Conservation (phyloP, 2,329 filamentous ascomycete genomes). For the Cordyceps farinosa region DNA sequence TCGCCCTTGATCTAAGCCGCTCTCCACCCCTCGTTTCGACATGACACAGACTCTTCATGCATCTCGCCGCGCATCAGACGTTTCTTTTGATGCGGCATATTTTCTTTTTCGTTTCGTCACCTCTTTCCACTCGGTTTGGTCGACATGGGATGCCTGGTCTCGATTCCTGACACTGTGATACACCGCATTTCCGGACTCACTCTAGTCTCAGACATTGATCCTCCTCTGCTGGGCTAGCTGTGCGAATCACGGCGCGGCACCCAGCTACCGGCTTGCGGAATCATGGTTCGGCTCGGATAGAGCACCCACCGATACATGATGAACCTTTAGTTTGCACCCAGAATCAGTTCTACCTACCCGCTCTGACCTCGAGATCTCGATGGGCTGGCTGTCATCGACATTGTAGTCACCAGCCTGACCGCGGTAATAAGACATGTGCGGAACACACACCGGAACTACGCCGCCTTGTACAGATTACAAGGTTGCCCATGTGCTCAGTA, state of each 20-base stretch:
- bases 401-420: too few species aligned
- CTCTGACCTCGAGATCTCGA: conserved; percentile 3
- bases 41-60: not conserved
- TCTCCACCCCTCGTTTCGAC: not conserved
- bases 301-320: not conserved
- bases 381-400: not conserved
- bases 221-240: not conserved
- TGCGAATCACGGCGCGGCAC: not conserved
- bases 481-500: too few species aligned
- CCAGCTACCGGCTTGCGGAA: conserved; percentile 1
- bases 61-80: not conserved
- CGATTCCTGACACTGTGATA: not conserved
- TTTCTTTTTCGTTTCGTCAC: not conserved
- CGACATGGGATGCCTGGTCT: not conserved
- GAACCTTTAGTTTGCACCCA: not conserved
- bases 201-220: conserved; percentile 13
- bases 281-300: not conserved
- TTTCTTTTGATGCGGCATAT: conserved; percentile 5
- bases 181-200: not conserved
- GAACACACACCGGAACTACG: not conserved
- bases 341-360: not conserved
- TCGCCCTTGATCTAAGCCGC: not conserved
- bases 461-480: not conserved
- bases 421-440: not conserved
- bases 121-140: not conserved